These are phyloP conservation scores for Puccinia brachypodii DNA, from an alignment of 1,284 basidiomycete species.

Conservation along the genomic window DNA sequence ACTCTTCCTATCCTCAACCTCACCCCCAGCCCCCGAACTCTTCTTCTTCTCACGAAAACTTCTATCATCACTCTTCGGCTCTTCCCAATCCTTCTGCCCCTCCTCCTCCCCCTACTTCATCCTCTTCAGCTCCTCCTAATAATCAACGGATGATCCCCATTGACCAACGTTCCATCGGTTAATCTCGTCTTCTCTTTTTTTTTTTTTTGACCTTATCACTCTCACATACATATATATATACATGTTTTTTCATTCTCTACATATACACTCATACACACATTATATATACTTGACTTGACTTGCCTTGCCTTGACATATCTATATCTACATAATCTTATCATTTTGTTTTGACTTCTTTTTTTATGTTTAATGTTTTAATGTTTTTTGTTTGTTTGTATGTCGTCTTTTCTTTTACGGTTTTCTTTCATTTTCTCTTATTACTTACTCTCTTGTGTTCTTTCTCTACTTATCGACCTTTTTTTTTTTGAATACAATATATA, in stretches of 20 bases:
- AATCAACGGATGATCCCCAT: slow-evolving; percentile 13
- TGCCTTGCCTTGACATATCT: too few species aligned
- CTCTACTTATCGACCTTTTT: background rate
- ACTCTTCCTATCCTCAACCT: background rate
- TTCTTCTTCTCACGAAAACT: background rate
- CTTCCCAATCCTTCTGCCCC: background rate
- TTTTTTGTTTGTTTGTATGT: slow-evolving; percentile 1
- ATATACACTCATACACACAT: background rate
- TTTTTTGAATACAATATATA: slow-evolving; percentile 7
- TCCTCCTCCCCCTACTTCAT: background rate
- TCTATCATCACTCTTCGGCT: background rate
- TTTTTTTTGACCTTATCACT: background rate
- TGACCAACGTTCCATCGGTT: slow-evolving; percentile 18
- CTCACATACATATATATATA: background rate
- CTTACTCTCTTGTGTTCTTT: background rate
- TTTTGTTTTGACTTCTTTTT: background rate
- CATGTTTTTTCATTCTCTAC: background rate
- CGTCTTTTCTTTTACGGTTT: background rate
- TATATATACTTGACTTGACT: background rate
- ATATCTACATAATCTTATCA: background rate
- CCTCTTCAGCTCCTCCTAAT: background rate
- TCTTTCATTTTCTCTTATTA: background rate
- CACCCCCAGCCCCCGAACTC: background rate
- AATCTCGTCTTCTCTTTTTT: background rate
- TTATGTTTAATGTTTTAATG: background rate